These are phyloP conservation scores for Leptographium radiaticola DNA, from an alignment of 2,329 filamentous ascomycete genomes.

Conservation along the genomic window DNA sequence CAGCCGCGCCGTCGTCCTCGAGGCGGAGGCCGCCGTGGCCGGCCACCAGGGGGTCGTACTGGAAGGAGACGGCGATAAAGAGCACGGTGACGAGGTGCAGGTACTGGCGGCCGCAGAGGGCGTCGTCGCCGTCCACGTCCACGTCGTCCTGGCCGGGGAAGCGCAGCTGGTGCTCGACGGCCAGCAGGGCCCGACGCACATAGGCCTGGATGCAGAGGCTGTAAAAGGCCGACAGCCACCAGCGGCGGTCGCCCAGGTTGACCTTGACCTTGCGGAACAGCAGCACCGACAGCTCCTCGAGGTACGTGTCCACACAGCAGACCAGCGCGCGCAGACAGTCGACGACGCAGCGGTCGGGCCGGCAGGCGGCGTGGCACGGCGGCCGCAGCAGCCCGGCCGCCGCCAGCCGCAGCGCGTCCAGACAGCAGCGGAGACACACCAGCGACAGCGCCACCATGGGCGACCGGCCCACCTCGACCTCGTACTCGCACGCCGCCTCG, in stretches of 20 bases:
- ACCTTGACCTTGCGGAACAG: constrained; percentile 21
- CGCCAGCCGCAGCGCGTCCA: constrained; percentile 16
- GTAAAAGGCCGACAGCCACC: constrained; percentile 21
- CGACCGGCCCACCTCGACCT: constrained; percentile 17
- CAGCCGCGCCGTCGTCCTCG: not conserved
- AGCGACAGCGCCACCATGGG: constrained; percentile 17
- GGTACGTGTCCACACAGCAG: constrained; percentile 14
- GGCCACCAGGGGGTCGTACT: constrained; percentile 18
- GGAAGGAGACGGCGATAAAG: constrained; percentile 19
- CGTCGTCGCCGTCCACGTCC: constrained; percentile 14
- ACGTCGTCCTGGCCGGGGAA: constrained; percentile 15
- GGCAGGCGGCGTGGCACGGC: constrained; percentile 14
- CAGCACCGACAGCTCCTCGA: constrained; percentile 18
- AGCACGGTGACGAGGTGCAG: constrained; percentile 17
- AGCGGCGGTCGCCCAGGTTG: constrained; percentile 18
- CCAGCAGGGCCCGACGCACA: constrained; percentile 17
- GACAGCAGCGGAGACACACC: constrained; percentile 17
- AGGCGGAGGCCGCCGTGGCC: constrained; percentile 10
- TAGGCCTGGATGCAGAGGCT: constrained; percentile 20
- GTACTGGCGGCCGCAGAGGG: constrained; percentile 16
- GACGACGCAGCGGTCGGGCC: constrained; percentile 15
- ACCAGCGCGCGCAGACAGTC: constrained; percentile 16
- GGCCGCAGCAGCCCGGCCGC: constrained; percentile 13
- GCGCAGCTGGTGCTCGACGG: constrained; percentile 17
- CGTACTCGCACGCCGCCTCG: constrained; percentile 17